A percentile compares a stretch with the other conserved stretches of the same genome.
Conservation (phyloP, 2,329 filamentous ascomycete species). For the Epichloe elymi region DNA sequence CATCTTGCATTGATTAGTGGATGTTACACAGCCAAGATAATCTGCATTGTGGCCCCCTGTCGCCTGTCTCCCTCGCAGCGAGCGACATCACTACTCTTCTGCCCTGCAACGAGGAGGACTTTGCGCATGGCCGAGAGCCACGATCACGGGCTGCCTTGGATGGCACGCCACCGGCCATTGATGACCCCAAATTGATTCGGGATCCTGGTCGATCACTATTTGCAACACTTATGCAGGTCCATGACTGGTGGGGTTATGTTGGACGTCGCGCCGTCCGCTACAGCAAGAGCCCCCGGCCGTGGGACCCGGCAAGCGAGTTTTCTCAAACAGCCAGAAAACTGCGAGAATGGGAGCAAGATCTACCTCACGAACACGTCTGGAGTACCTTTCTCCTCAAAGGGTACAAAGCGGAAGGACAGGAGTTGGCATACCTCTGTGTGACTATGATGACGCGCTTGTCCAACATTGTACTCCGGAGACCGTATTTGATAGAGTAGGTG, state of each 20-base stretch:
- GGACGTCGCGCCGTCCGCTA: conserved; percentile 34
- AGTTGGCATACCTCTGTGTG: conserved; percentile 40
- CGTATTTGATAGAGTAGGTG: conserved; percentile 36
- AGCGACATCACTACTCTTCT: conserved; percentile 41
- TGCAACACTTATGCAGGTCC: conserved; percentile 40
- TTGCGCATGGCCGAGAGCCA: conserved; percentile 33
- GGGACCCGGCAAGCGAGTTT: conserved; percentile 36
- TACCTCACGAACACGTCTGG: conserved; percentile 37
- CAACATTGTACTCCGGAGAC: conserved; percentile 41
- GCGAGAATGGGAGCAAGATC: conserved; percentile 32
- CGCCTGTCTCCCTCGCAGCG: conserved; percentile 36
- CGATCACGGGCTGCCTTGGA: conserved; percentile 37
- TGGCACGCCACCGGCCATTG: conserved; percentile 36
- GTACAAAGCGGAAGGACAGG: conserved; percentile 34
- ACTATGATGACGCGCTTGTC: conserved; percentile 43
- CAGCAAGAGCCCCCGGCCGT: conserved; percentile 29
- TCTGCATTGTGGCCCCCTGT: conserved; percentile 38
- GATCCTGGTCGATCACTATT: conserved; percentile 37
- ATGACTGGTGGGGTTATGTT: conserved; percentile 40
- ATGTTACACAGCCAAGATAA: conserved; percentile 48
- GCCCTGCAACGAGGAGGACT: conserved; percentile 39
- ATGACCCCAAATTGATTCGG: conserved; percentile 28
- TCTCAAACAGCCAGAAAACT: conserved; percentile 29
- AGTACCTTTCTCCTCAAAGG: conserved; percentile 26
- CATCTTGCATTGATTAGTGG: conserved; percentile 26